Evolutionary conservation across 345 rosid species (phyloP), one percentile per base, ranked within the genome.

Genomic region (Turritis glabra): DNA sequence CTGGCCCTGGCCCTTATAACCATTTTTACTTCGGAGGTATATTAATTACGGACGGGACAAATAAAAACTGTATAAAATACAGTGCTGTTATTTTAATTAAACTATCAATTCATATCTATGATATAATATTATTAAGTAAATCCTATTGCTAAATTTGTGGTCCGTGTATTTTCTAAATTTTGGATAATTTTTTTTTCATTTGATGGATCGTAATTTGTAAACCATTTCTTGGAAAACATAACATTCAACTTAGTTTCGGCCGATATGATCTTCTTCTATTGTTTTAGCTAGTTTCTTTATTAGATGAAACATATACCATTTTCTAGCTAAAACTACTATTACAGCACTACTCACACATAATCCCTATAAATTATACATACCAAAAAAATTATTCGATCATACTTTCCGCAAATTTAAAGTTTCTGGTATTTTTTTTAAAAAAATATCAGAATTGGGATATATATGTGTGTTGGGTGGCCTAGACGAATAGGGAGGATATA

Each of bases 401-500:
- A 38, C 37, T 26, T 19, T 62, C 17, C 32, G 17, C 1, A 54
- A 27, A 14, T 3, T 38, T 37, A 26, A 37, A 22, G 15, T 27
- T 19, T 52, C 0, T 50, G 27, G 5, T n/a, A 8, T 8, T 35
- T 35, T 2, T 32, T 7, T 8, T 38, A 25, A 23, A 51, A 15
- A 3, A 46, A 21, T 8, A 51, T 12, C 7, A 53, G 21, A 26
- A 35, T 25, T 13, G 59, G 18, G 66, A 37, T 66, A 46, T 53
- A 67, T 17, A n/a, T n/a, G 40, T 35, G 11, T 47, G 35, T 47
- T 58, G 68, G 8, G 61, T 67, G 63, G 61, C 17, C 18, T 75
- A 75, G 48, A 55, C 5, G 75, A 52, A 59, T 69, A 69, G 80
- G 69, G 65, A 53, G 21, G 71, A 69, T 43, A 69, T 69, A 63